These are phyloP conservation scores for Rhizophagus clarus DNA, from an alignment of 192 early-diverging fungal genomes.

Conservation along the genomic window DNA sequence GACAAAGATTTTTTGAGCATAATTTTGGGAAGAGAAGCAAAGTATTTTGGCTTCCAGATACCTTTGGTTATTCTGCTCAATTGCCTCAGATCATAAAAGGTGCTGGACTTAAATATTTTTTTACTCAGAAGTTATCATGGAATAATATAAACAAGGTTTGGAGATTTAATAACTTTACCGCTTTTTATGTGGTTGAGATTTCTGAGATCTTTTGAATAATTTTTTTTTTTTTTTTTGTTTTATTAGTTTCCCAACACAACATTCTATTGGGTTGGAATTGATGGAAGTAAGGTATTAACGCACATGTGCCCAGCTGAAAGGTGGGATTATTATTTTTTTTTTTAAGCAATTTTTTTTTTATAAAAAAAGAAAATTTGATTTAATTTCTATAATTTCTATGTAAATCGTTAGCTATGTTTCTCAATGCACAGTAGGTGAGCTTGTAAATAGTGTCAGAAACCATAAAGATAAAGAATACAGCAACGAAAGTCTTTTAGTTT, in stretches of 20 bases:
- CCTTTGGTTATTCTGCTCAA: slow-evolving; percentile 91
- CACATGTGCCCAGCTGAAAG: slow-evolving; percentile 41
- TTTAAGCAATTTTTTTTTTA: not conserved
- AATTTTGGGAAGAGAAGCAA: slow-evolving; percentile 68
- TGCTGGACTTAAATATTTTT: slow-evolving; percentile 89
- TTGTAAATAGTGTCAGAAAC: slow-evolving; percentile 68
- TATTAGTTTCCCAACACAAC: slow-evolving; percentile 95
- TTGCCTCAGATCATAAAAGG: slow-evolving; percentile 89
- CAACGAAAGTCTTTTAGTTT: slow-evolving; percentile 87
- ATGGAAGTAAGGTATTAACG: slow-evolving; percentile 64
- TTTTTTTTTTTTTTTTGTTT: not conserved
- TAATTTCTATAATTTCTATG: not conserved
- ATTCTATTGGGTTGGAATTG: slow-evolving; percentile 91
- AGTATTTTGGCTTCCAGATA: slow-evolving; percentile 95
- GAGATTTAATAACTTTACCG: not conserved
- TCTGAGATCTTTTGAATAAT: not conserved
- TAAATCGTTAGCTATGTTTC: slow-evolving; percentile 18
- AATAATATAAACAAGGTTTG: slow-evolving; percentile 93
- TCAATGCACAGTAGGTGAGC: slow-evolving; percentile 31
- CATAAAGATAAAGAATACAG: slow-evolving; percentile 87
- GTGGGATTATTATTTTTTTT: not conserved
- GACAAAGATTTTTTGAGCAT: slow-evolving; percentile 85
- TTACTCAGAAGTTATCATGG: slow-evolving; percentile 99
- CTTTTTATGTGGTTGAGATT: too few relatives aligned
- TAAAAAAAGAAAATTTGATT: too few relatives aligned